Percentiles rank a stretch among this genome's conserved stretches.
phyloP scores from a whole-genome alignment of 768 basidiomycete genomes.

The Exidia glandulosa region DNA sequence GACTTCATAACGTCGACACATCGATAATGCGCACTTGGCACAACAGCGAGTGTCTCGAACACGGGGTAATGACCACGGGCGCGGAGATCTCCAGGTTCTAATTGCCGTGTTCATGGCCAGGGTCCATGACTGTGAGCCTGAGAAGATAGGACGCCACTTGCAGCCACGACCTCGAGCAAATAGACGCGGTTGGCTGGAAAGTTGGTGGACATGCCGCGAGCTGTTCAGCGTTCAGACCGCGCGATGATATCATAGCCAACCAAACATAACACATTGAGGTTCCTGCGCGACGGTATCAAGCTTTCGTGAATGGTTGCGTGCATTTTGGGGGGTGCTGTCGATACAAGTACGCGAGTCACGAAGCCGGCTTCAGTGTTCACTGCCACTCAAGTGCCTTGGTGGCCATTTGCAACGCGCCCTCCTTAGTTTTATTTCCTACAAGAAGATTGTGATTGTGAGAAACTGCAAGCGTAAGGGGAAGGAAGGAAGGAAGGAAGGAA shows the following conservation, averaged over 20 bases:
- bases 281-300: not conserved
- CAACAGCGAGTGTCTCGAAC: too few species aligned
- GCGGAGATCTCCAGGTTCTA: too few species aligned
- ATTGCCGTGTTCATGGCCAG: too few species aligned
- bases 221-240: not conserved
- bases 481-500: constrained; percentile 2
- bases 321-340: not conserved
- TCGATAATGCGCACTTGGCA: too few species aligned
- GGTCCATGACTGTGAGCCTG: too few species aligned
- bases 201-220: too few species aligned
- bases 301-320: not conserved
- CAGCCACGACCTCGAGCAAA: too few species aligned
- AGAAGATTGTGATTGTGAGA: not conserved
- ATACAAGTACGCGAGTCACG: not conserved
- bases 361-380: not conserved
- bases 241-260: not conserved
- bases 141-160: too few species aligned
- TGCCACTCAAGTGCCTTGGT: constrained; percentile 38
- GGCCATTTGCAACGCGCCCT: constrained; percentile 77
- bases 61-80: too few species aligned
- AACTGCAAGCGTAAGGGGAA: constrained; percentile 5
- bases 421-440: constrained; percentile 78
- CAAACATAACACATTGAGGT: not conserved
- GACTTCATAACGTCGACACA: too few species aligned
- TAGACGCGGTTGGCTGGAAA: too few species aligned